phyloP scores from a whole-genome alignment of 257 asterid species.

The Jacaranda copaia region DNA sequence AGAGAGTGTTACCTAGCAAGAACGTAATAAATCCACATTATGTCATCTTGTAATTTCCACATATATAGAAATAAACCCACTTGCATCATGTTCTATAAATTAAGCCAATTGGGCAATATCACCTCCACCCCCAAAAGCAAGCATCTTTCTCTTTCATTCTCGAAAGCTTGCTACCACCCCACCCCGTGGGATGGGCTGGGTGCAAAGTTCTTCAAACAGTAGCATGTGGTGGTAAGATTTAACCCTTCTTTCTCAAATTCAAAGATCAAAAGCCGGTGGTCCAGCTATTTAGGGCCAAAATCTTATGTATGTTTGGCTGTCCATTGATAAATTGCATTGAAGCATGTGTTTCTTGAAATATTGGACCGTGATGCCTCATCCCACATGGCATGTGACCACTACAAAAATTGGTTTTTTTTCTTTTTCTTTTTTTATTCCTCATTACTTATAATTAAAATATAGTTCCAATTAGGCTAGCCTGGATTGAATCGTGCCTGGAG shows the following conservation, averaged over 20 bases:
- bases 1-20: background rate
- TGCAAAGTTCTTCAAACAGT: background rate
- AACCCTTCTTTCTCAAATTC: constrained; percentile 11
- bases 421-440: background rate
- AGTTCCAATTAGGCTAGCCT: constrained; percentile 53
- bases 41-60: background rate
- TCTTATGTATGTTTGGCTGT: constrained; percentile 19
- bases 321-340: constrained; percentile 40
- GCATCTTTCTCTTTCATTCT: background rate
- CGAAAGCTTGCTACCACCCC: background rate
- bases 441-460: constrained; percentile 17
- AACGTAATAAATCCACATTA: background rate
- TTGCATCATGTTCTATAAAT: constrained; percentile 26
- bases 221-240: constrained; percentile 21
- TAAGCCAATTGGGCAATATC: constrained; percentile 1
- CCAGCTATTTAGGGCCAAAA: constrained; percentile 8
- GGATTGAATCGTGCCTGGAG: constrained; percentile 67
- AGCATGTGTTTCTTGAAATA: constrained; percentile 35
- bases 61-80: background rate
- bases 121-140: constrained; percentile 1
- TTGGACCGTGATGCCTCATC: constrained; percentile 33
- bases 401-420: constrained; percentile 23
- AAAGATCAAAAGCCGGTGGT: constrained; percentile 28
- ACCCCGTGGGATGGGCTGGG: background rate
- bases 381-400: constrained; percentile 64